Conservation (phyloP, 768 basidiomycete genomes). For the Calvatia gigantea region DNA sequence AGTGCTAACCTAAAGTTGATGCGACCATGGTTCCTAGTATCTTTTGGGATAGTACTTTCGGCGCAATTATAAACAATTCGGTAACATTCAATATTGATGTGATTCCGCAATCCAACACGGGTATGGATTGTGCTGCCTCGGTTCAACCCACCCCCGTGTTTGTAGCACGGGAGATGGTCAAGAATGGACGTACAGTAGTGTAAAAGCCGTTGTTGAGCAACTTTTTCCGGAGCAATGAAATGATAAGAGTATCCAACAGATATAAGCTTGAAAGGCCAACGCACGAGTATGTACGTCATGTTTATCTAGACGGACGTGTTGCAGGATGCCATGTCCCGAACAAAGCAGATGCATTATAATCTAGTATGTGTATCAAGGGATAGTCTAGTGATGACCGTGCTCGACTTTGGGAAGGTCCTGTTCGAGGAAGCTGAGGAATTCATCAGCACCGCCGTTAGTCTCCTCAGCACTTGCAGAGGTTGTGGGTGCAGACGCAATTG, state of each 20-base stretch:
- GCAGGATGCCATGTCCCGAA: not conserved
- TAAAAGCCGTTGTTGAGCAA: too few species aligned
- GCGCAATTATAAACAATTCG: too few species aligned
- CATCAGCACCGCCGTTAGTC: constrained; percentile 60
- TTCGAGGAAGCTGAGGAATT: constrained; percentile 79
- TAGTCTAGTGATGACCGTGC: constrained; percentile 39
- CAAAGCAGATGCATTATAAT: constrained; percentile 9
- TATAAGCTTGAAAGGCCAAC: not conserved
- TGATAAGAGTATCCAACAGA: not conserved
- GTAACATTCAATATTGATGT: too few species aligned
- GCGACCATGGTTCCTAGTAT: too few species aligned
- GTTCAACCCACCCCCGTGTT: not conserved
- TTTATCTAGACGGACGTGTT: not conserved
- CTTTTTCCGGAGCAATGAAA: too few species aligned
- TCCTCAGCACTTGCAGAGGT: constrained; percentile 33
- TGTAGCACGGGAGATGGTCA: too few species aligned
- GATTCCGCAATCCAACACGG: not conserved
- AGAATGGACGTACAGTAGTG: not conserved
- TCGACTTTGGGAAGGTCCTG: constrained; percentile 70
- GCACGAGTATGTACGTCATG: not conserved
- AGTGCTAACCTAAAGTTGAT: too few species aligned
- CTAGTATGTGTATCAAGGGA: constrained; percentile 6
- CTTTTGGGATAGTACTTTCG: too few species aligned
- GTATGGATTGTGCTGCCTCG: not conserved
- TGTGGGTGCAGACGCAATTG: constrained; percentile 35